A percentile compares a stretch with the other conserved stretches of the same genome.
phyloP scores from a whole-genome alignment of 176 grass and related monocot species.

The Hyparrhenia diplandra region DNA sequence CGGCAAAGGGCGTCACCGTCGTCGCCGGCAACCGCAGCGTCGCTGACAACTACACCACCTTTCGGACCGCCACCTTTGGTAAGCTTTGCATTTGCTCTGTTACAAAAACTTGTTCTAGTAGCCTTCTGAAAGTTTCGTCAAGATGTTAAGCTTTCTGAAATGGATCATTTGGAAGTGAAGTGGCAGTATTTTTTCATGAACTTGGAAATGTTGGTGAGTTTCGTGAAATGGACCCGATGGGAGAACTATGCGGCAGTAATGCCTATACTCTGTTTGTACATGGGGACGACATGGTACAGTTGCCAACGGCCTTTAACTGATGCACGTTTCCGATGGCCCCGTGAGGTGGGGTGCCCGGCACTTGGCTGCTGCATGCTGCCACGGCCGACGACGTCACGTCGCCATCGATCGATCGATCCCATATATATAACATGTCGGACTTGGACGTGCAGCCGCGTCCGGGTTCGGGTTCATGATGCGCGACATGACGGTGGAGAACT shows the following conservation, averaged over 20 bases:
- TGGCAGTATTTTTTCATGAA: not conserved
- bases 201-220: not conserved
- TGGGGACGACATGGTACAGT: not conserved
- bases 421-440: not conserved
- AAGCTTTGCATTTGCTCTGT: not conserved
- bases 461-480: slow-evolving; percentile 54
- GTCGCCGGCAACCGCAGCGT: slow-evolving; percentile 36
- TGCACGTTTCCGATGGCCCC: not conserved
- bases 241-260: not conserved
- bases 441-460: slow-evolving; percentile 27
- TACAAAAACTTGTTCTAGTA: not conserved
- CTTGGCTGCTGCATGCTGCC: not conserved
- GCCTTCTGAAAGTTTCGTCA: not conserved
- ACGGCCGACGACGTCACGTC: not conserved
- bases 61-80: slow-evolving; percentile 70
- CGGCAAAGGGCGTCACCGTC: slow-evolving; percentile 43
- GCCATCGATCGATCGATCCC: not conserved
- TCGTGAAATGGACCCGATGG: too few relatives aligned
- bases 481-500: slow-evolving; percentile 66
- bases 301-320: not conserved
- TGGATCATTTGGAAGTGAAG: not conserved
- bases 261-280: not conserved
- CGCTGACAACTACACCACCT: slow-evolving; percentile 55
- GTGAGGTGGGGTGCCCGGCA: not conserved
- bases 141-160: not conserved